phyloP scores from a whole-genome alignment of 2,329 filamentous ascomycete species.

The Chaetomiaceae sp. region DNA sequence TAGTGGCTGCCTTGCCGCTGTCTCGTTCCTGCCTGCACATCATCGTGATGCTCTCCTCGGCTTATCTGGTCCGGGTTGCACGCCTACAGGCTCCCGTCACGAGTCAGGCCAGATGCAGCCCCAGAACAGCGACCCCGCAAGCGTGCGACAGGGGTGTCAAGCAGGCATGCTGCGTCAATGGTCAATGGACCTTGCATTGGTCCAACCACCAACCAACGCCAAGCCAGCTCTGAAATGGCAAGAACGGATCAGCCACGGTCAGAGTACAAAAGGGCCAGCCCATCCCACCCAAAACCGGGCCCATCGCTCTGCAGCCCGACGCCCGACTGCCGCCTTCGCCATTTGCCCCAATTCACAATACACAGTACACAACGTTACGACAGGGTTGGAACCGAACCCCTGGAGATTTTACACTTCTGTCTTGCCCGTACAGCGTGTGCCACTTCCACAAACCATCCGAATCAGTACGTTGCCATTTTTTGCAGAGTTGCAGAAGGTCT shows the following conservation, averaged over 20 bases:
- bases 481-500: too few relatives aligned
- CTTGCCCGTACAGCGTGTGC: too few relatives aligned
- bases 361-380: too few relatives aligned
- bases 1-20: too few relatives aligned
- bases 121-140: constrained; percentile 24
- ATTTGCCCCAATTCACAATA: too few relatives aligned
- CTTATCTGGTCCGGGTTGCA: not conserved
- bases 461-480: too few relatives aligned
- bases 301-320: constrained; percentile 17
- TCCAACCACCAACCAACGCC: too few relatives aligned
- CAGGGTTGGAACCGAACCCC: too few relatives aligned
- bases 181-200: constrained; percentile 9
- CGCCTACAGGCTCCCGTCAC: not conserved
- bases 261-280: constrained; percentile 33
- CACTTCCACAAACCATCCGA: too few relatives aligned
- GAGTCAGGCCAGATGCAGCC: constrained; percentile 10
- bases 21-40: too few relatives aligned
- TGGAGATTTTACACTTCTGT: not conserved
- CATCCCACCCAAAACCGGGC: constrained; percentile 28
- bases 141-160: constrained; percentile 6
- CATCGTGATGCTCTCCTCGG: too few relatives aligned
- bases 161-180: not conserved
- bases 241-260: constrained; percentile 6
- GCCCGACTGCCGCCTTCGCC: not conserved
- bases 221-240: not conserved